These are phyloP conservation scores for Venturia nashicola DNA, from an alignment of 2,329 filamentous ascomycete genomes.

Conservation along the genomic window DNA sequence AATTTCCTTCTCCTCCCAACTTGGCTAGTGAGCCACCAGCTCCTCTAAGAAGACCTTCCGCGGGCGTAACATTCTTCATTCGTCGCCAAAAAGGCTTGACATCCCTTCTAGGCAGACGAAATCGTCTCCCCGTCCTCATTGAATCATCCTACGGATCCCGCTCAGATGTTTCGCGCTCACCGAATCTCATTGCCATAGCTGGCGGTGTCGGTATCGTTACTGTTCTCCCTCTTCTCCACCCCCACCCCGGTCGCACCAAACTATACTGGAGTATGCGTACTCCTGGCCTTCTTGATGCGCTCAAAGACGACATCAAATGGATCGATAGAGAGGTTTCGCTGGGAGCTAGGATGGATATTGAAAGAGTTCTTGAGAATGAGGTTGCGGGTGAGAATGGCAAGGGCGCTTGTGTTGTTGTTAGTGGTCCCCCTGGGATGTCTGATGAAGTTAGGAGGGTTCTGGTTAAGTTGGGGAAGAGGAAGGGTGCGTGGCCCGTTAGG, in stretches of 20 bases:
- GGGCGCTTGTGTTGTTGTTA: conserved; percentile 46
- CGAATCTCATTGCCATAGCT: conserved; percentile 28
- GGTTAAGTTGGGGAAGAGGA: conserved; percentile 46
- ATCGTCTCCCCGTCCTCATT: conserved; percentile 22
- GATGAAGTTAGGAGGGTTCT: conserved; percentile 47
- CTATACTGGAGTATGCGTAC: conserved; percentile 25
- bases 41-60: not conserved
- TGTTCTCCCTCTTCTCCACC: conserved; percentile 23
- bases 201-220: conserved; percentile 39
- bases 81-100: conserved; percentile 36
- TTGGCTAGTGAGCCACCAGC: not conserved
- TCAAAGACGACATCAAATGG: conserved; percentile 9
- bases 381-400: conserved; percentile 45
- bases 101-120: conserved; percentile 16
- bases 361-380: conserved; percentile 45
- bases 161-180: not conserved
- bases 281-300: conserved; percentile 12
- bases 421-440: conserved; percentile 57
- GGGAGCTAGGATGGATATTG: conserved; percentile 23
- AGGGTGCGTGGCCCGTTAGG: conserved; percentile 55
- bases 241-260: conserved; percentile 22
- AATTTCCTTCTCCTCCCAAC: not conserved
- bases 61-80: conserved; percentile 25
- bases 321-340: conserved; percentile 22
- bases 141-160: conserved; percentile 26